Evolutionary conservation across 2,329 filamentous ascomycete genomes (phyloP).

Genomic region (Daldinia sp.): DNA sequence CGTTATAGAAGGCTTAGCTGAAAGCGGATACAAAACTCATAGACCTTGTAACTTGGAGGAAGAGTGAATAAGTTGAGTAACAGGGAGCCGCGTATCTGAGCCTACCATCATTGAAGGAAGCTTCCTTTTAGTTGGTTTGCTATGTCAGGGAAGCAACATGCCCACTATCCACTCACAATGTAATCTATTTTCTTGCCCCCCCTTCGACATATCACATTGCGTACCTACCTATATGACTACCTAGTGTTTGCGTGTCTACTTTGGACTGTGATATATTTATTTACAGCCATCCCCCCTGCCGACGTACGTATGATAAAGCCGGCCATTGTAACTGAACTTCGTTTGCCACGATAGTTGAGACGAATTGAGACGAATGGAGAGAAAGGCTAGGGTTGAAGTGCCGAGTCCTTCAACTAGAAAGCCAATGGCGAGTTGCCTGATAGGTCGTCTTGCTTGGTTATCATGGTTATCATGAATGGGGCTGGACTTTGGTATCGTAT

Average conservation of each 20-base stretch:
- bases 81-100: constrained; percentile 41
- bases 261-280: constrained; percentile 24
- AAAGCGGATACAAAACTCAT: constrained; percentile 34
- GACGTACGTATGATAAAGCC: constrained; percentile 21
- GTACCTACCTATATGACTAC: constrained; percentile 16
- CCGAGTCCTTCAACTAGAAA: constrained; percentile 36
- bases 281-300: constrained; percentile 33
- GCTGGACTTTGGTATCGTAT: constrained; percentile 53
- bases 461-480: constrained; percentile 40
- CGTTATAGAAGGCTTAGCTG: constrained; percentile 43
- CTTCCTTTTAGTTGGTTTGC: not conserved
- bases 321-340: constrained; percentile 27
- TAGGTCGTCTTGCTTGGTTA: constrained; percentile 43
- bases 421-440: constrained; percentile 39
- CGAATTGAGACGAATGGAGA: constrained; percentile 8
- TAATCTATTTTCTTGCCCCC: constrained; percentile 28
- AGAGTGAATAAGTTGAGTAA: constrained; percentile 28
- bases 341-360: constrained; percentile 17
- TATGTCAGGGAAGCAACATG: not conserved
- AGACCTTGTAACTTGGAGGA: constrained; percentile 14
- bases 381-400: constrained; percentile 33
- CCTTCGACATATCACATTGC: constrained; percentile 25
- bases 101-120: constrained; percentile 38
- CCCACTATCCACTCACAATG: not conserved
- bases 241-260: constrained; percentile 27